Evolutionary conservation across 2,329 filamentous ascomycete species (phyloP), one percentile per base, ranked within the genome.

Genomic region (Curvularia sp.): DNA sequence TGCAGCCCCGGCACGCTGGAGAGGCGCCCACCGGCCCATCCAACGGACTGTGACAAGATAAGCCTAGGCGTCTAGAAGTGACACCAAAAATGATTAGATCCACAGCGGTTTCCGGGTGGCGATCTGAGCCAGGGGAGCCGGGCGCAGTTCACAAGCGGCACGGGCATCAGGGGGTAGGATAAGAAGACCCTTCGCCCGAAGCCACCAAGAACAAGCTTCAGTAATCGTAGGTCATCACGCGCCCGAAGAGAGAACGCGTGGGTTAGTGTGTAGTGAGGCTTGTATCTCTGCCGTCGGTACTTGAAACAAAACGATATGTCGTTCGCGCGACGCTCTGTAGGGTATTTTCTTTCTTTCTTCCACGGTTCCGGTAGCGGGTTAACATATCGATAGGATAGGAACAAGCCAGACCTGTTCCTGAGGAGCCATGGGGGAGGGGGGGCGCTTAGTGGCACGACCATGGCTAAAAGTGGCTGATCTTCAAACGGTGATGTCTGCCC

Each of bases 401-500:
- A 57, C 43, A 52, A 41, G 38, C 23, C 23, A 39, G 42, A 42
- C 36, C 55, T 49, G 65, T 66, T 64, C 60, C 60, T 63, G 62
- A 61, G 57, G 58, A 55, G 55, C 42, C 49, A 55, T 53, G 48
- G 54, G 55, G n/a, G n/a, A n/a, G n/a, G n/a, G n/a, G n/a, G n/a
- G 55, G 65, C 63, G 68, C 66, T 57, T 67, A 68, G 57, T 54
- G 61, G 56, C 58, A 61, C 56, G 39, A 52, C 59, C 59, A 52
- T 58, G 55, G 43, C 65, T 36, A 55, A 55, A 55, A 54, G 71
- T 72, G 71, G 72, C 72, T 73, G 71, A 70, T 69, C 65, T 60
- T 69, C 68, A 74, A 75, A 74, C 72, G 55, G 53, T 59, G 61
- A 52, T 60, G 56, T 52, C 54, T 55, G 36, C 67, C 68, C 68